Base-by-base conservation (phyloP, 148 eudicot species). In the Drosera capensis region DNA sequence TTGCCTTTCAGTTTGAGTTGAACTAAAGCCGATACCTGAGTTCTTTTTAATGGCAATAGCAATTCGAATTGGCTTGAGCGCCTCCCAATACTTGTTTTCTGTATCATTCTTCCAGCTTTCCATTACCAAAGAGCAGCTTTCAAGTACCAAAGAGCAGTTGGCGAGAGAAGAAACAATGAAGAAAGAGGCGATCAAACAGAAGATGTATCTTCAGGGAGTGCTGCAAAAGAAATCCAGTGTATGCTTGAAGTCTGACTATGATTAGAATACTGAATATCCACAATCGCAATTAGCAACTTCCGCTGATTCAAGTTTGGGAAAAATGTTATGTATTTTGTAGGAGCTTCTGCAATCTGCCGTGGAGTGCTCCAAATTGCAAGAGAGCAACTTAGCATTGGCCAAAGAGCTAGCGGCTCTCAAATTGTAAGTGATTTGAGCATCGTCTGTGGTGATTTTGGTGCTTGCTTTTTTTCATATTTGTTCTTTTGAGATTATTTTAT, bases 391-490 rank as follows among this genome's bases (percentile, higher is more conserved):
- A 73, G 93, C 82, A 14, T 62, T 90, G 62, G 79, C 90, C 29
- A 80, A 78, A 74, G 97, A 90, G 64, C 75, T 80, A 39, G 97
- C 97, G 14, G 77, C 86, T 43, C 31, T 80, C 15, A 90, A 80
- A 60, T 55, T 86, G 96, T 86, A 29, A 45, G 82, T 66, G 45
- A 14, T 34, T 34, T 34, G 13, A 34, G 11, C 2, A 9, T 0
- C 2, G 11, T 34, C n/a, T 34, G n/a, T 23, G 37, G 21, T 19
- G 31, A 7, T 4, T 37, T 3, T 12, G 26, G 24, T 47, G 19
- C 23, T 11, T 20, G n/a, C 22, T 16, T n/a, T 17, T 3, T 24
- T 45, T 47, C 16, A 15, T 41, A 23, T 21, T 5, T 46, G 4
- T 25, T 14, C 35, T 25, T 18, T 30, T 46, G 26, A n/a, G n/a